Base-by-base conservation (phyloP, 768 basidiomycete genomes). In the Lyophyllum atratum region DNA sequence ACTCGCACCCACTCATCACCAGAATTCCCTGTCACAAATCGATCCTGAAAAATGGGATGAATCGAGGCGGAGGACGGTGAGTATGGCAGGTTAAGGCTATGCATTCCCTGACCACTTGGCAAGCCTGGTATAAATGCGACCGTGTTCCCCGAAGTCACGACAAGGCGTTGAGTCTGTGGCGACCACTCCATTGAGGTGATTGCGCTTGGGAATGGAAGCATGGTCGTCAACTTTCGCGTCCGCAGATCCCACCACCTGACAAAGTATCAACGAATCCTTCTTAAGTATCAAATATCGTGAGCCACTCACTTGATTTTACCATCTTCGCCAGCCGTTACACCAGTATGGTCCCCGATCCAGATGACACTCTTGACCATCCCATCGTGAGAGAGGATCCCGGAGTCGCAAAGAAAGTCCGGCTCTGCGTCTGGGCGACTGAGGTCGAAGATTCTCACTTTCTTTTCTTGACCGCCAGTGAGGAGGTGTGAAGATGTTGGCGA, bases 1-100 rank as follows among this genome's bases (percentile, higher is more conserved):
- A 98, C 85, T 33, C 96, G 82, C 44, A 99, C 95, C 97, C 97
- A 98, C 65, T 98, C 95, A 71, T 99, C 97, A 14, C 82, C 84
- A 49, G 83, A 80, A 63, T 87, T 92, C 39, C 97, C 97, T 0
- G 93, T 94, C 55, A 98, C 90, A 73, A 98, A 98, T 49, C 93
- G 84, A 68, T 96, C 91, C 67, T 92, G 86, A 44, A 83, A 75
- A 60, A 89, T 83, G 2, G 97, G 97, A 68, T 98, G 96, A 47
- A 99, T 86, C 1, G 96, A 96, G 34, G 94, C 95, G 2, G 93
- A 96, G 3, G 96, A 97, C 3, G 93, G 93, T 22, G 88, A 82
- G 69, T 98, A 96, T 5, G 87, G 80, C 29, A 99, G 82, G 34
- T 82, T 86, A 57, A 95, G 78, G 52, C 83, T 89, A 64, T 94